Percentiles rank a stretch among this genome's conserved stretches.
These are phyloP conservation scores for Erodium maritimum DNA, from an alignment of 345 rosid species.

Conservation along the genomic window DNA sequence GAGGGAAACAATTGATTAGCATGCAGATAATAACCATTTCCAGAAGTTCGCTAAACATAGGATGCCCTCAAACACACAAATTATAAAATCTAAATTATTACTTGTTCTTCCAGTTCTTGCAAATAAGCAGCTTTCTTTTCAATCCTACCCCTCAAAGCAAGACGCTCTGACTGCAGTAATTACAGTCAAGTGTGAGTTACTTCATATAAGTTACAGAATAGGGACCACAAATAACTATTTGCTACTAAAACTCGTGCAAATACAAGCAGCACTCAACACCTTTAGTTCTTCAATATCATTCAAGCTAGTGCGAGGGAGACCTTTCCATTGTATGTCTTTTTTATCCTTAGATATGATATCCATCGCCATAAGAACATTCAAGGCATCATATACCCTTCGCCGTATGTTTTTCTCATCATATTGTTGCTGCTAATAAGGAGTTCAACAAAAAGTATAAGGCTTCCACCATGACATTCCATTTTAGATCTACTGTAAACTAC, in stretches of 20 bases:
- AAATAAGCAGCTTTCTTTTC: conserved; percentile 85
- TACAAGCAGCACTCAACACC: conserved; percentile 34
- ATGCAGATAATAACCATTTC: neutral
- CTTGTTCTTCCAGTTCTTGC: conserved; percentile 93
- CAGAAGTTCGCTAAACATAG: neutral
- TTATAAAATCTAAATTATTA: conserved; percentile 16
- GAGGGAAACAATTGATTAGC: conserved; percentile 9
- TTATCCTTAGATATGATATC: conserved; percentile 96
- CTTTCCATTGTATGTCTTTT: conserved; percentile 97
- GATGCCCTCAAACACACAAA: neutral
- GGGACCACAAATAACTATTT: neutral
- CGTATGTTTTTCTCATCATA: conserved; percentile 98
- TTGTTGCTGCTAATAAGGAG: conserved; percentile 54
- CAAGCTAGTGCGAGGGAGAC: conserved; percentile 89
- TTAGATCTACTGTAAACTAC: conserved; percentile 1
- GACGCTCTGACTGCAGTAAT: conserved; percentile 52
- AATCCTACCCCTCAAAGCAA: conserved; percentile 55
- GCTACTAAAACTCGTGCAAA: conserved; percentile 1
- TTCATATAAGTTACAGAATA: neutral
- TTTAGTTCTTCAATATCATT: conserved; percentile 89
- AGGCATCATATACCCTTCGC: conserved; percentile 95
- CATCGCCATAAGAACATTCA: conserved; percentile 98
- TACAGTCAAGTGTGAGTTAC: conserved; percentile 1
- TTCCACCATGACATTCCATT: neutral
- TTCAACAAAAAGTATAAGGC: neutral